Percentiles rank a stretch among this genome's conserved stretches.
Evolutionary conservation across 2,329 filamentous ascomycete species (phyloP).

Genomic region (Cladosporium phlei): DNA sequence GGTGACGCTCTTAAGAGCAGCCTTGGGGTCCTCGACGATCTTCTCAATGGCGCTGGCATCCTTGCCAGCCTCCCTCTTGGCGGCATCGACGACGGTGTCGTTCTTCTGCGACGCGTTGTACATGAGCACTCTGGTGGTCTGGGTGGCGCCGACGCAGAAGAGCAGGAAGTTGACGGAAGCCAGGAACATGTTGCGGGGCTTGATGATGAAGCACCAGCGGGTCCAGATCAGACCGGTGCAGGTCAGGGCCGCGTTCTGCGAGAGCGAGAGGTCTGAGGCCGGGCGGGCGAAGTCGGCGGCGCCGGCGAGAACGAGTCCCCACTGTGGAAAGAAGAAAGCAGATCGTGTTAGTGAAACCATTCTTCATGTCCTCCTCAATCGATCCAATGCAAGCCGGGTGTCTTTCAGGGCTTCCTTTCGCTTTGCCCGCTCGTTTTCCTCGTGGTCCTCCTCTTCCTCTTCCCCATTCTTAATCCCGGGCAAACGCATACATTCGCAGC

Average conservation of each 20-base stretch:
- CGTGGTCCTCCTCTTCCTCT: too few relatives aligned
- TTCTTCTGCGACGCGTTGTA: constrained; percentile 60
- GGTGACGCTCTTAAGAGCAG: constrained; percentile 14
- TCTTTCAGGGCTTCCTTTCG: too few relatives aligned
- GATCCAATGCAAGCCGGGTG: too few relatives aligned
- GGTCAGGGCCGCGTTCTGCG: constrained; percentile 85
- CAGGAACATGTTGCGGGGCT: constrained; percentile 84
- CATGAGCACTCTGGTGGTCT: constrained; percentile 70
- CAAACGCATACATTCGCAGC: constrained; percentile 10
- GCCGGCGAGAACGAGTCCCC: constrained; percentile 87
- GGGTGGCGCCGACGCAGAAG: constrained; percentile 76
- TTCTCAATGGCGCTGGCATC: constrained; percentile 30
- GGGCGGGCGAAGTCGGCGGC: constrained; percentile 88
- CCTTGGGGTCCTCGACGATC: constrained; percentile 31
- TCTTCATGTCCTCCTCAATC: too few relatives aligned
- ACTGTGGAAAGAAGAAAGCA: constrained; percentile 56
- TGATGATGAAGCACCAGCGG: constrained; percentile 96
- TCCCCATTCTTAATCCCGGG: background rate
- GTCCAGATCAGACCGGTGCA: constrained; percentile 96
- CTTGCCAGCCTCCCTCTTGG: constrained; percentile 33
- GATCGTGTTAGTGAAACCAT: too few relatives aligned
- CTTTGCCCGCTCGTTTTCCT: constrained; percentile 8
- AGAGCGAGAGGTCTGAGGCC: constrained; percentile 85
- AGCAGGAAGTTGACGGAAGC: constrained; percentile 98
- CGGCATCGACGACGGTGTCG: constrained; percentile 41